Conservation (phyloP, 2,329 filamentous ascomycete species). For the Waltergamsia citrina region DNA sequence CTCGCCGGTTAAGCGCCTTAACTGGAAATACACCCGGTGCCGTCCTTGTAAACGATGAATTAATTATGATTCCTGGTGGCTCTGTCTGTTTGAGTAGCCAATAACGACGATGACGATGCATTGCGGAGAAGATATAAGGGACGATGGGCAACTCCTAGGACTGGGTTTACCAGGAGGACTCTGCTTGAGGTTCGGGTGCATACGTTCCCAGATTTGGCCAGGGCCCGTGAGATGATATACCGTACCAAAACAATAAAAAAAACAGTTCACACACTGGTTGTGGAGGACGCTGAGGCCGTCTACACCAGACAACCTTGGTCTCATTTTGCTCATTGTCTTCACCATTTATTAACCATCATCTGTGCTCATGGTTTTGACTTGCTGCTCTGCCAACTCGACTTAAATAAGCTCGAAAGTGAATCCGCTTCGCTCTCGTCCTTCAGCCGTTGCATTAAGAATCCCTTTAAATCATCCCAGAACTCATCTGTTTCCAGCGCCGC, state of each 20-base stretch:
- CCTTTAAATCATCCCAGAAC: conserved; percentile 83
- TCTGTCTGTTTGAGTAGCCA: conserved; percentile 11
- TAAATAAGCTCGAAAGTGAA: conserved; percentile 59
- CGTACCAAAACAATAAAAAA: conserved; percentile 17
- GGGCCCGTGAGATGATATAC: conserved; percentile 17
- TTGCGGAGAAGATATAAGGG: conserved; percentile 8
- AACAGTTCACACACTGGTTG: conserved; percentile 4
- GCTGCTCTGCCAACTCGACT: conserved; percentile 55
- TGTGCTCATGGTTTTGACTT: conserved; percentile 13
- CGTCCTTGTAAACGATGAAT: conserved; percentile 13
- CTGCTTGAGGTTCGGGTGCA: conserved; percentile 11
- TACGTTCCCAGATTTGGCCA: conserved; percentile 16
- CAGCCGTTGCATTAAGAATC: conserved; percentile 70
- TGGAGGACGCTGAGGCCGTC: conserved; percentile 1
- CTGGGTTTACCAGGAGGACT: conserved; percentile 4
- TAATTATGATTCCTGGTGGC: conserved; percentile 16
- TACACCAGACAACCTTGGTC: background rate
- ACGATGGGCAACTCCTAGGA: conserved; percentile 1
- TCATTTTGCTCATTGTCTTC: background rate
- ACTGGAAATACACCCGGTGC: conserved; percentile 2
- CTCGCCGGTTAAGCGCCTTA: conserved; percentile 31
- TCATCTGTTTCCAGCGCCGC: conserved; percentile 57
- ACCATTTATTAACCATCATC: background rate
- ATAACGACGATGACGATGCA: conserved; percentile 14
- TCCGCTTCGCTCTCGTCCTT: conserved; percentile 59